These are phyloP conservation scores for Solanum hybrid DNA, from an alignment of 305 asterid species.

Conservation along the genomic window DNA sequence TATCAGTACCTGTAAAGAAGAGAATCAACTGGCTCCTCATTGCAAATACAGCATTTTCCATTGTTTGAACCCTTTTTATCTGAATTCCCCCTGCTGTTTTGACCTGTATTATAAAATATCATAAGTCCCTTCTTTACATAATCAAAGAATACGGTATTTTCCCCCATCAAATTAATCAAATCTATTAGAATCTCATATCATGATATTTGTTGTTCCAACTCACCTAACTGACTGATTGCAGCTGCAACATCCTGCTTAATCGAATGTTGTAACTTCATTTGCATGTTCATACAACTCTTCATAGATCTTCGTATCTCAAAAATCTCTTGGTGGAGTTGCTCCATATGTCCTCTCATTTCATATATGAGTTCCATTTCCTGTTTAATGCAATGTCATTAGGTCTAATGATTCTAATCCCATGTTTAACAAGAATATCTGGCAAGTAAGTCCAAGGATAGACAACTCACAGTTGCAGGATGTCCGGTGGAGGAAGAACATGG, in stretches of 20 bases:
- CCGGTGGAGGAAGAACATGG: conserved; percentile 22
- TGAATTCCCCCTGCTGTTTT: conserved; percentile 26
- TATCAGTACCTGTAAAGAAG: conserved; percentile 60
- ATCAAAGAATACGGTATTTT: neutral
- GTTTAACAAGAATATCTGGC: neutral
- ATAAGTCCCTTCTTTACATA: neutral
- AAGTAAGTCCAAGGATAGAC: neutral
- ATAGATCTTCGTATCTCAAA: conserved; percentile 56
- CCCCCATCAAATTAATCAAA: neutral
- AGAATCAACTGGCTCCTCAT: conserved; percentile 47
- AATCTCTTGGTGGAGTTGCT: conserved; percentile 66
- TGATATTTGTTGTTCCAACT: neutral
- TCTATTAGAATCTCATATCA: neutral
- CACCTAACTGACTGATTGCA: conserved; percentile 45
- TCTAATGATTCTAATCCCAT: neutral
- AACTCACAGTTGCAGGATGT: conserved; percentile 49
- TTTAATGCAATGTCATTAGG: neutral
- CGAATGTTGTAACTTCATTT: conserved; percentile 46
- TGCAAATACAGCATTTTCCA: conserved; percentile 58
- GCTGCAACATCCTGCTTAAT: conserved; percentile 39
- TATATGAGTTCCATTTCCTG: conserved; percentile 80
- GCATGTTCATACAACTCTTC: conserved; percentile 66
- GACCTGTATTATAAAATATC: conserved; percentile 25
- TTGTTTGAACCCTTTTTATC: conserved; percentile 12
- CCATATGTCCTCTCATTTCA: conserved; percentile 75